Evolutionary conservation across 768 basidiomycete species (phyloP).

Genomic region (Mycena alexandri): DNA sequence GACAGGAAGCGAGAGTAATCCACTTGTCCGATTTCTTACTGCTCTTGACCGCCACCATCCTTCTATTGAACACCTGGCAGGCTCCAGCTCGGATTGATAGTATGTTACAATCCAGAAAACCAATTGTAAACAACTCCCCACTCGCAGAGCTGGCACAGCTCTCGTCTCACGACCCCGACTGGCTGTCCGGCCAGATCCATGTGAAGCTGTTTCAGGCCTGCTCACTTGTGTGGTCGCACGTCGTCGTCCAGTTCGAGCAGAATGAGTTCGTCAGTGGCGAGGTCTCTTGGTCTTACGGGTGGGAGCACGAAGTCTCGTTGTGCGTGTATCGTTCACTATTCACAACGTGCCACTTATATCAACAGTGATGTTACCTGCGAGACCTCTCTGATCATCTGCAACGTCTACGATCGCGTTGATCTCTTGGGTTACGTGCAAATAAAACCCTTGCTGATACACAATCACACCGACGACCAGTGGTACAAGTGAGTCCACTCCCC

Average conservation of each 20-base stretch:
- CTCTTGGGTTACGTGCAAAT: conserved; percentile 94
- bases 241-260: conserved; percentile 98
- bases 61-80: too few relatives aligned
- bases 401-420: conserved; percentile 91
- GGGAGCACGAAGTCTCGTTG: conserved; percentile 96
- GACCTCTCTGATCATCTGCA: conserved; percentile 85
- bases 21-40: too few relatives aligned
- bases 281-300: conserved; percentile 68
- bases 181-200: conserved; percentile 82
- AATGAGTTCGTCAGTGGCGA: conserved; percentile 97
- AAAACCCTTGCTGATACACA: conserved; percentile 91
- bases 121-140: too few relatives aligned
- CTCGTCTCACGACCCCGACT: conserved; percentile 28
- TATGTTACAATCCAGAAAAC: too few relatives aligned
- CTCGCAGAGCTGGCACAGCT: too few relatives aligned
- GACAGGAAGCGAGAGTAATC: too few relatives aligned
- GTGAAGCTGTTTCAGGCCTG: conserved; percentile 96
- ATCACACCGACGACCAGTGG: conserved; percentile 97
- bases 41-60: too few relatives aligned
- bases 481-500: conserved; percentile 77
- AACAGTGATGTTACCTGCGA: conserved; percentile 94
- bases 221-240: conserved; percentile 88
- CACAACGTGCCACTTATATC: too few relatives aligned
- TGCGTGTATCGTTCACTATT: conserved; percentile 59
- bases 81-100: too few relatives aligned